Conservation (phyloP, 192 early-diverging fungal genomes). For the Gamsiella multidivaricata region DNA sequence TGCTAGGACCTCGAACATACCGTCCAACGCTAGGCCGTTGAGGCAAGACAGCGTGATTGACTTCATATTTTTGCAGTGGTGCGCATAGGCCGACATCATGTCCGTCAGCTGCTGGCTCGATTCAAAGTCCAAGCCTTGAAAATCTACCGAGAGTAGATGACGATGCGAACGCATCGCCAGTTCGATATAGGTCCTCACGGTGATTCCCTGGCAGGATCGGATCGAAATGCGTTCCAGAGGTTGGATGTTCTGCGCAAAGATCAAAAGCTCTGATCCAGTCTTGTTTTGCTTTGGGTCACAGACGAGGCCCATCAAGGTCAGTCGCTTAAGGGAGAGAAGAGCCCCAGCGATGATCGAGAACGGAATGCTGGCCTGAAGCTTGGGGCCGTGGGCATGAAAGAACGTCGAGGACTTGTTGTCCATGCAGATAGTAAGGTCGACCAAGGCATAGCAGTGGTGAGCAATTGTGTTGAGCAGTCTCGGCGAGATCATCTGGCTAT, state of each 20-base stretch:
- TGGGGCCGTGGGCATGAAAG: neutral
- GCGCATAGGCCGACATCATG: slow-evolving; percentile 28
- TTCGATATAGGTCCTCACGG: slow-evolving; percentile 27
- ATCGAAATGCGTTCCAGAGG: slow-evolving; percentile 43
- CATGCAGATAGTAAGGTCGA: slow-evolving; percentile 46
- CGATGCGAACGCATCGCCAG: slow-evolving; percentile 22
- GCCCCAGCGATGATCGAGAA: slow-evolving; percentile 45
- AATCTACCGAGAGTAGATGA: slow-evolving; percentile 21
- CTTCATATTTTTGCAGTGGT: slow-evolving; percentile 26
- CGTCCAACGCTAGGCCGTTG: slow-evolving; percentile 28
- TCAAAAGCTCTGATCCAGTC: slow-evolving; percentile 39
- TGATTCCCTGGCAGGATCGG: slow-evolving; percentile 37
- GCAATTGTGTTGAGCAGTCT: slow-evolving; percentile 45
- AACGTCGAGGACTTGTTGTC: slow-evolving; percentile 19
- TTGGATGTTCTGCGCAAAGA: slow-evolving; percentile 30
- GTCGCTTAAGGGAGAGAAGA: slow-evolving; percentile 33
- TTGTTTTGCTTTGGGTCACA: slow-evolving; percentile 39
- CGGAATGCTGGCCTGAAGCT: slow-evolving; percentile 31
- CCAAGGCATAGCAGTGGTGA: slow-evolving; percentile 43
- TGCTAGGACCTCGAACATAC: slow-evolving; percentile 22
- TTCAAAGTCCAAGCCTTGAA: slow-evolving; percentile 38
- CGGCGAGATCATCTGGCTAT: slow-evolving; percentile 44
- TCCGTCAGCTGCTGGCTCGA: slow-evolving; percentile 39
- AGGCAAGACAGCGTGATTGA: slow-evolving; percentile 45
- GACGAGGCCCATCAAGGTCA: slow-evolving; percentile 38